These are phyloP conservation scores for Suhomyces wounanorum DNA, from an alignment of 1,139 yeast species.

Conservation along the genomic window DNA sequence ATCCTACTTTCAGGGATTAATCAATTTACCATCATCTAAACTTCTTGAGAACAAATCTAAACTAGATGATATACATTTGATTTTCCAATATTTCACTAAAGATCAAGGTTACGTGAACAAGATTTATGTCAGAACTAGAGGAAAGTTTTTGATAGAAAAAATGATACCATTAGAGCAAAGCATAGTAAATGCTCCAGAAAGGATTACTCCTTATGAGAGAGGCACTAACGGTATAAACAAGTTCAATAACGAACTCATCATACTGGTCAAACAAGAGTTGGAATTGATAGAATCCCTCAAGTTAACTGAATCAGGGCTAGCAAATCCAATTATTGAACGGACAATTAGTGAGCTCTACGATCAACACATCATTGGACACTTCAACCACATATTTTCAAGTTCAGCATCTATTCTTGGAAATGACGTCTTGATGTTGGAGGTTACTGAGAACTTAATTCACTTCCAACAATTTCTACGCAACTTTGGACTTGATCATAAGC, in stretches of 20 bases:
- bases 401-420: conserved; percentile 23
- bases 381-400: conserved; percentile 15
- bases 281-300: conserved; percentile 31
- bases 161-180: conserved; percentile 32
- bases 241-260: conserved; percentile 55
- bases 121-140: conserved; percentile 48
- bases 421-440: conserved; percentile 44
- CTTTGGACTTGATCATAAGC: conserved; percentile 15
- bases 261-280: conserved; percentile 51
- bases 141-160: conserved; percentile 46
- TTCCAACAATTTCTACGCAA: conserved; percentile 25
- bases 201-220: conserved; percentile 55
- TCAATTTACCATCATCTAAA: conserved; percentile 15
- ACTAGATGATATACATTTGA: conserved; percentile 28
- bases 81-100: conserved; percentile 48
- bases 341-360: conserved; percentile 27
- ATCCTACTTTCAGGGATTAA: conserved; percentile 31
- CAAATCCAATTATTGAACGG: conserved; percentile 27
- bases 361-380: conserved; percentile 16
- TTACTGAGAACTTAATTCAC: conserved; percentile 38
- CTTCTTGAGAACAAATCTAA: conserved; percentile 17
- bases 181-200: conserved; percentile 39
- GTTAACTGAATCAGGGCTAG: conserved; percentile 19
- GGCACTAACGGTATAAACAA: conserved; percentile 61
- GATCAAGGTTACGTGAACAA: conserved; percentile 39